These are phyloP conservation scores for Hemerocallis citrina DNA, from an alignment of 106 monocot genomes.

Conservation along the genomic window DNA sequence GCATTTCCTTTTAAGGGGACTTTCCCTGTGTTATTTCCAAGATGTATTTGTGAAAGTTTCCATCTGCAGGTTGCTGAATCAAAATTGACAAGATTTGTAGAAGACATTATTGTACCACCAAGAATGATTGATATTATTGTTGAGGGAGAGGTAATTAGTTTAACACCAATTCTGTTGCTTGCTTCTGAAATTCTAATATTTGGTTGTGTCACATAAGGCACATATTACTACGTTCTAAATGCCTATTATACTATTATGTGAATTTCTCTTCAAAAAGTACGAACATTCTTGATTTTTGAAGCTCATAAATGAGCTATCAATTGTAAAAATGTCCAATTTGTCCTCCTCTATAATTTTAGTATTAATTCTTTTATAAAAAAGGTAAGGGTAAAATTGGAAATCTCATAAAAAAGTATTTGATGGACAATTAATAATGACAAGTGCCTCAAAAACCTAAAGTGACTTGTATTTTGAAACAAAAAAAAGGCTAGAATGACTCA, in stretches of 20 bases:
- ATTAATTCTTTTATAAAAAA: background rate
- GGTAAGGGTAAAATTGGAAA: background rate
- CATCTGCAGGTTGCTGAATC: constrained; percentile 71
- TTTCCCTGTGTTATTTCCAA: background rate
- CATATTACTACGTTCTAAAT: background rate
- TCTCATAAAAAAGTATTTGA: background rate
- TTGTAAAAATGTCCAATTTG: background rate
- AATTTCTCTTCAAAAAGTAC: background rate
- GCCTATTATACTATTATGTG: background rate
- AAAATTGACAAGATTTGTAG: constrained; percentile 92
- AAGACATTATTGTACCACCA: constrained; percentile 94
- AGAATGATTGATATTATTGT: constrained; percentile 92
- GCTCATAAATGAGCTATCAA: background rate
- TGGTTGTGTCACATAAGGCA: background rate
- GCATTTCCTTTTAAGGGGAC: background rate
- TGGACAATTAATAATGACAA: no score
- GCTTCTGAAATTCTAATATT: background rate
- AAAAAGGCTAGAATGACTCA: no score
- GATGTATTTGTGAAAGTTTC: background rate
- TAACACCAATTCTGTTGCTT: background rate
- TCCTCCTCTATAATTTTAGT: background rate
- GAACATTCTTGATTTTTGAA: background rate
- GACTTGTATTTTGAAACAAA: no score
- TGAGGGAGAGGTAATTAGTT: constrained; percentile 75
- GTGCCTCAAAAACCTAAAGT: no score